phyloP scores from a whole-genome alignment of 164 flowering plant species.

The Akebia trifoliata region DNA sequence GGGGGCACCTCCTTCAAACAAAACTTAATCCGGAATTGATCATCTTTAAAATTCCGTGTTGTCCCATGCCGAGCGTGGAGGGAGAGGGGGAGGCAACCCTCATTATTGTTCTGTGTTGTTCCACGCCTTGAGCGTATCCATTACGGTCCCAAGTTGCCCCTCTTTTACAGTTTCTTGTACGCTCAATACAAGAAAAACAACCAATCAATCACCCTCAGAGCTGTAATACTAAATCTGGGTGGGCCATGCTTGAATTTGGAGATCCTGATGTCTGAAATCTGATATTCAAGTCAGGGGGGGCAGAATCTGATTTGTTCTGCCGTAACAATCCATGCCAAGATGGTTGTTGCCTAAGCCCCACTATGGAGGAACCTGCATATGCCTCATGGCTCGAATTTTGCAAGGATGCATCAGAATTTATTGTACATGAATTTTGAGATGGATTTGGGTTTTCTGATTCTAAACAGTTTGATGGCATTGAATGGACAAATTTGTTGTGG shows the following conservation, averaged over 20 bases:
- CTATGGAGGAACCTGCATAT: constrained; percentile 6
- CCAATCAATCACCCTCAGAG: constrained; percentile 29
- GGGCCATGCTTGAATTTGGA: constrained; percentile 38
- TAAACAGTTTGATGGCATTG: constrained; percentile 9
- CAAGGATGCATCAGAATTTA: constrained; percentile 12
- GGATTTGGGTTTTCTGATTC: constrained; percentile 19
- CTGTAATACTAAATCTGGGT: constrained; percentile 73
- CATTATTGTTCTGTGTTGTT: too few species aligned
- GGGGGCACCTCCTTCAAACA: too few species aligned
- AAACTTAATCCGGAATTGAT: too few species aligned
- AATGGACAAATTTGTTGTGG: constrained; percentile 17
- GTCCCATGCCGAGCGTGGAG: too few species aligned
- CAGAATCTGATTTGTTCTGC: constrained; percentile 27
- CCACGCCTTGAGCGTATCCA: too few species aligned
- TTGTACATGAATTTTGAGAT: constrained; percentile 16
- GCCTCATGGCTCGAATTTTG: constrained; percentile 12
- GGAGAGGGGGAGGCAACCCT: too few species aligned
- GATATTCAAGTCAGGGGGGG: constrained; percentile 54
- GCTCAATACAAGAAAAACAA: too few species aligned
- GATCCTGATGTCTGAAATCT: constrained; percentile 49
- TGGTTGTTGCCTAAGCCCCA: constrained; percentile 19
- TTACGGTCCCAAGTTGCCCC: too few species aligned
- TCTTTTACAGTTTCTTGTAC: too few species aligned
- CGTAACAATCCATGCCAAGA: constrained; percentile 23
- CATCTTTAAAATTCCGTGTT: too few species aligned